A percentile compares a stretch with the other conserved stretches of the same genome.
These are phyloP conservation scores for Paramecium sonneborni DNA, from an alignment of 73 alveolate genomes.

Conservation along the genomic window DNA sequence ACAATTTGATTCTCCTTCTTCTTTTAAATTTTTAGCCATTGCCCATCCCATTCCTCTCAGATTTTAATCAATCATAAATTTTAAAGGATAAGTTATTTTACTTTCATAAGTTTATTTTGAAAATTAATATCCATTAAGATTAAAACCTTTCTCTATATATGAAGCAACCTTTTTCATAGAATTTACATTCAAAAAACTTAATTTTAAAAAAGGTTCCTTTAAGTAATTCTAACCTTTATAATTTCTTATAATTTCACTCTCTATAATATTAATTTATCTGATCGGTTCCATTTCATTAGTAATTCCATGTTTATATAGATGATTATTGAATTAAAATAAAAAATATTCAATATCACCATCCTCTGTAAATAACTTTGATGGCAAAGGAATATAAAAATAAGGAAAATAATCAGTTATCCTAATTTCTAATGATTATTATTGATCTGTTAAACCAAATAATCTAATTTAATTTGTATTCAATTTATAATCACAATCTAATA, in stretches of 20 bases:
- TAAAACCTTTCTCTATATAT: neutral
- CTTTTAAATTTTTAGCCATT: neutral
- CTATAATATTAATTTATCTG: neutral
- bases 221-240: neutral
- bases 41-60: neutral
- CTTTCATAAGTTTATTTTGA: neutral
- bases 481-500: neutral
- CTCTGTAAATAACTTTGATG: neutral
- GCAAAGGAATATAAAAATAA: neutral
- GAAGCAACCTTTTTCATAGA: neutral
- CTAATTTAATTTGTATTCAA: neutral
- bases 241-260: neutral
- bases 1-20: neutral
- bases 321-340: neutral
- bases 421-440: neutral
- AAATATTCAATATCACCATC: neutral
- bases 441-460: neutral
- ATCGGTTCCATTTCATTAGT: neutral
- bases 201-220: neutral
- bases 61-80: neutral
- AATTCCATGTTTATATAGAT: neutral
- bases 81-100: neutral
- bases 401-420: neutral
- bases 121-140: neutral
- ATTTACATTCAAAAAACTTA: neutral